Evolutionary conservation across 2,329 filamentous ascomycete genomes (phyloP).

Genomic region (Massarina eburnea): DNA sequence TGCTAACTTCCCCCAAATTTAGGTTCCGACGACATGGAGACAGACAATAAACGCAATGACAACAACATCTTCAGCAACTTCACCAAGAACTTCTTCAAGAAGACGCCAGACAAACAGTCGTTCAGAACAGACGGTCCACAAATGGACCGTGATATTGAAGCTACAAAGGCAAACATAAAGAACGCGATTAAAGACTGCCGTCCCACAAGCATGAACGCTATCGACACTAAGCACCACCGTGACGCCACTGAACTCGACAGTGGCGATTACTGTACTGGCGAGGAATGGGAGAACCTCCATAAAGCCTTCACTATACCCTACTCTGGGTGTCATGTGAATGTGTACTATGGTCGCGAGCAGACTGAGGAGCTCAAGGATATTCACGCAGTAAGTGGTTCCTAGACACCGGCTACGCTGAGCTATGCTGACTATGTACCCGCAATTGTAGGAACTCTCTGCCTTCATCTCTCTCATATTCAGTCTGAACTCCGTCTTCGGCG

Average conservation of each 20-base stretch:
- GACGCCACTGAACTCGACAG: conserved; percentile 41
- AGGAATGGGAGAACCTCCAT: conserved; percentile 40
- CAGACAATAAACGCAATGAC: conserved; percentile 18
- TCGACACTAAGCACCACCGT: conserved; percentile 39
- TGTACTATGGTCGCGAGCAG: conserved; percentile 39
- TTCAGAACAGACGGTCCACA: conserved; percentile 33
- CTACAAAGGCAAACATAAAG: conserved; percentile 39
- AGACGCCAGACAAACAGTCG: conserved; percentile 15
- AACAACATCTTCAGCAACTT: conserved; percentile 36
- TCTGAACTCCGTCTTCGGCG: conserved; percentile 58
- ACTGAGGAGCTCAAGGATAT: conserved; percentile 28
- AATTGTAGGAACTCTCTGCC: conserved; percentile 24
- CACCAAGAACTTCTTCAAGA: conserved; percentile 42
- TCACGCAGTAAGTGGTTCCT: too few relatives aligned
- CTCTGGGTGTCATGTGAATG: conserved; percentile 35
- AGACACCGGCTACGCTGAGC: too few relatives aligned
- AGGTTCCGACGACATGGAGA: conserved; percentile 36
- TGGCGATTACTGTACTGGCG: conserved; percentile 41
- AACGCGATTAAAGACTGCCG: conserved; percentile 42
- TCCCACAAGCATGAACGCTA: conserved; percentile 31
- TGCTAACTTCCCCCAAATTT: too few relatives aligned
- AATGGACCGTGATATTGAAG: conserved; percentile 37
- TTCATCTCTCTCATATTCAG: conserved; percentile 40
- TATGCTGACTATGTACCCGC: too few relatives aligned
- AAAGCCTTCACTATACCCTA: conserved; percentile 41